Conservation (phyloP, 108 stramenopile genomes). For the Conticribra weissflogii region DNA sequence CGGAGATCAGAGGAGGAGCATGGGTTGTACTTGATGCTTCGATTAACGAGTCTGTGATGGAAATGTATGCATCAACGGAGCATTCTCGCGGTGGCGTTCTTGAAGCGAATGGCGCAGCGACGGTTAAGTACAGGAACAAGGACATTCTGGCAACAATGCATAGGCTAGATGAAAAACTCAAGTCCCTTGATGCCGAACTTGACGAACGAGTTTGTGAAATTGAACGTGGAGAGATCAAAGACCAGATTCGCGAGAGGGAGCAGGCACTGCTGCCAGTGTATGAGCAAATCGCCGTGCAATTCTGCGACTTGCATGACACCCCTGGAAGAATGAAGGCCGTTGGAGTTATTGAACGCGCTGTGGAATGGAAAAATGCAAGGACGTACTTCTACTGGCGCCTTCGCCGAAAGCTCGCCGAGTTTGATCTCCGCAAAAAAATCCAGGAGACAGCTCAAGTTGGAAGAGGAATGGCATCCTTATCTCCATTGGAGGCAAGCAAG, state of each 20-base stretch:
- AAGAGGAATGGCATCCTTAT: conserved; percentile 66
- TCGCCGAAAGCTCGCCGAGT: conserved; percentile 96
- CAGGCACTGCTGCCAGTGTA: conserved; percentile 89
- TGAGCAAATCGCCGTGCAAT: conserved; percentile 95
- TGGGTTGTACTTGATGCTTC: conserved; percentile 99
- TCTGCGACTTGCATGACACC: conserved; percentile 99
- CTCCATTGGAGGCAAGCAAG: conserved; percentile 73
- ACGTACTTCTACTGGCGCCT: conserved; percentile 97
- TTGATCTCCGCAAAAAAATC: conserved; percentile 90
- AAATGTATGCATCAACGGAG: conserved; percentile 94
- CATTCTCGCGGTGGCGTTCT: conserved; percentile 95
- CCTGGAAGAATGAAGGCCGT: conserved; percentile 99
- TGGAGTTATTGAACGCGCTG: conserved; percentile 92
- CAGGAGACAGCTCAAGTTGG: conserved; percentile 79
- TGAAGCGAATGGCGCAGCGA: conserved; percentile 97
- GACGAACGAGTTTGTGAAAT: conserved; percentile 47
- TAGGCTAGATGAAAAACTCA: conserved; percentile 90
- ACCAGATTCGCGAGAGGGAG: conserved; percentile 67
- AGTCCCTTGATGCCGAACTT: conserved; percentile 73
- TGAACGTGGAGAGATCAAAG: conserved; percentile 40
- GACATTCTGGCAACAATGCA: conserved; percentile 94
- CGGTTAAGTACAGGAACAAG: conserved; percentile 95
- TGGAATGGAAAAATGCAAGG: conserved; percentile 92
- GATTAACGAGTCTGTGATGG: conserved; percentile 97
- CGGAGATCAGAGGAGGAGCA: conserved; percentile 98